A percentile compares a stretch with the other conserved stretches of the same genome.
phyloP scores from a whole-genome alignment of 2,329 filamentous ascomycete species.

The Pseudogymnoascus pannorum region DNA sequence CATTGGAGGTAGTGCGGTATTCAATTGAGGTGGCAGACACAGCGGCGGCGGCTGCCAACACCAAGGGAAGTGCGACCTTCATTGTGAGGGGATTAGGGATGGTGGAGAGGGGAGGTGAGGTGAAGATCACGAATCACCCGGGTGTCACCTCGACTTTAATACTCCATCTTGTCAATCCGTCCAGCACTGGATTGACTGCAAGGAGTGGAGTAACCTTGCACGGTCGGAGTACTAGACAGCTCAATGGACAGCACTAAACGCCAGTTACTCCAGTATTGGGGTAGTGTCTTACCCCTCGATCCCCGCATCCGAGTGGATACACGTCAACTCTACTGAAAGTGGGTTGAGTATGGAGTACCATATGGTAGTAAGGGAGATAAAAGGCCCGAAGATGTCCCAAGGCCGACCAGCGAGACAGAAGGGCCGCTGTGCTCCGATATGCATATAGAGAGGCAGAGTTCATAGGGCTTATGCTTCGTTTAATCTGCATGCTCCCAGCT shows the following conservation, averaged over 20 bases:
- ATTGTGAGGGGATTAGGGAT: constrained; percentile 13
- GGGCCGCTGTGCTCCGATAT: neutral
- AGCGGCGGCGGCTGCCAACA: constrained; percentile 13
- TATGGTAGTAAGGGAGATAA: neutral
- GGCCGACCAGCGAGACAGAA: neutral
- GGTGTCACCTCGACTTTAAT: constrained; percentile 2
- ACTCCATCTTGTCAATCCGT: neutral
- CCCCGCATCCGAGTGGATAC: constrained; percentile 4
- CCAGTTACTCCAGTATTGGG: neutral
- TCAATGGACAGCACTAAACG: neutral
- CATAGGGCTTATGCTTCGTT: neutral
- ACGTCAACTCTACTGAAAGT: neutral
- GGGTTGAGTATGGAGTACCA: neutral
- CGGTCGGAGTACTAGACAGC: neutral
- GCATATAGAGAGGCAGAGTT: neutral
- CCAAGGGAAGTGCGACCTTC: constrained; percentile 15
- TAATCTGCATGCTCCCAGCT: neutral
- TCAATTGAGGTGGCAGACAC: constrained; percentile 13
- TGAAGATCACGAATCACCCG: constrained; percentile 1
- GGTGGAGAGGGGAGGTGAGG: neutral
- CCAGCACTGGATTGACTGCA: neutral
- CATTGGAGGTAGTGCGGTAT: neutral
- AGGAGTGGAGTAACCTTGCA: neutral
- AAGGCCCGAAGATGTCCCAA: constrained; percentile 3
- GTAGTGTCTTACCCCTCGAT: neutral